phyloP scores from a whole-genome alignment of 2,329 filamentous ascomycete genomes.

The Bimuria novae-zelandiae region DNA sequence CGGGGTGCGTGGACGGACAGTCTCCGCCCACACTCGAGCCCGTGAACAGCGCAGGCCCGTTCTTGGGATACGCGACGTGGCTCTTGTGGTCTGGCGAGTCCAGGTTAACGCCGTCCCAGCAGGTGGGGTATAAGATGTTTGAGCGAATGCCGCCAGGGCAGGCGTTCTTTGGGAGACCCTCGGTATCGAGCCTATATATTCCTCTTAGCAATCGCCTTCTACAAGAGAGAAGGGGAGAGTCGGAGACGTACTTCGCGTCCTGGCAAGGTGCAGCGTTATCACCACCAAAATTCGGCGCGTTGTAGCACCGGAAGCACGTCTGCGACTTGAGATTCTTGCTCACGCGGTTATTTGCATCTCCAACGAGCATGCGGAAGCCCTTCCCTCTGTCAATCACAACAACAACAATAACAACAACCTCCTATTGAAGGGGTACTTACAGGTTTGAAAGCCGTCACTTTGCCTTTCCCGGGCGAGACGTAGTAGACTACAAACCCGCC shows the following conservation, averaged over 20 bases:
- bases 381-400: neutral
- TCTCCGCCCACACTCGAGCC: slow-evolving; percentile 36
- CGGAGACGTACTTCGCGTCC: slow-evolving; percentile 18
- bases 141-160: slow-evolving; percentile 28
- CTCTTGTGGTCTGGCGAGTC: slow-evolving; percentile 59
- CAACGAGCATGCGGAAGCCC: slow-evolving; percentile 44
- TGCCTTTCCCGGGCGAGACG: slow-evolving; percentile 47
- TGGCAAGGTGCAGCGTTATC: slow-evolving; percentile 40
- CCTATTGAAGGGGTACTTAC: too few species aligned
- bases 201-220: neutral
- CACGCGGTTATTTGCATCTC: slow-evolving; percentile 38
- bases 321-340: slow-evolving; percentile 32
- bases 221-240: too few species aligned
- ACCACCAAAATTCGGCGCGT: slow-evolving; percentile 51
- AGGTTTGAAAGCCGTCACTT: slow-evolving; percentile 51
- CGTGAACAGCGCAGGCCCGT: slow-evolving; percentile 29
- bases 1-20: slow-evolving; percentile 50
- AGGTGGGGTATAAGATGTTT: slow-evolving; percentile 26
- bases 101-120: slow-evolving; percentile 53
- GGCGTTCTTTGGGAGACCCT: slow-evolving; percentile 12
- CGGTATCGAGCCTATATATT: slow-evolving; percentile 17
- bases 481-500: slow-evolving; percentile 56
- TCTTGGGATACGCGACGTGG: slow-evolving; percentile 52
- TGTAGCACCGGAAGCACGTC: slow-evolving; percentile 54
- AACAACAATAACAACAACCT: too few species aligned